These are phyloP conservation scores for Fusarium sp. DNA, from an alignment of 2,329 filamentous ascomycete genomes.

Conservation along the genomic window DNA sequence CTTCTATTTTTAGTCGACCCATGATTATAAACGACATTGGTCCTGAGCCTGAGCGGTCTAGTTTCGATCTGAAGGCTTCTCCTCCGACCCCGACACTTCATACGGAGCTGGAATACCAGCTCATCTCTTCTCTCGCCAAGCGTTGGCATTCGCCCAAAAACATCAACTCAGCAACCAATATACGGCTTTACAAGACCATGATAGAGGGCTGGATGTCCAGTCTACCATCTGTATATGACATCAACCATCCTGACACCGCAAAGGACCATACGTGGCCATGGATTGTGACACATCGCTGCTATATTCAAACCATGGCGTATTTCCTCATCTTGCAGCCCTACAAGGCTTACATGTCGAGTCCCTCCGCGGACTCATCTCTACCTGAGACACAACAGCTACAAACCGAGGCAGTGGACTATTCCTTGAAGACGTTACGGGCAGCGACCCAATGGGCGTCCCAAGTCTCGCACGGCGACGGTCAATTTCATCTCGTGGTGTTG, in stretches of 20 bases:
- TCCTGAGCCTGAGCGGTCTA: neutral
- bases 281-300: conserved; percentile 12
- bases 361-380: neutral
- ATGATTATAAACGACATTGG: conserved; percentile 19
- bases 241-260: neutral
- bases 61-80: rapidly evolving
- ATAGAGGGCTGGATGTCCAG: neutral
- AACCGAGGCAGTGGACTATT: neutral
- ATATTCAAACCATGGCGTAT: conserved; percentile 16
- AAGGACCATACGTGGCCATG: conserved; percentile 10
- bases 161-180: neutral
- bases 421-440: neutral
- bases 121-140: conserved; percentile 12
- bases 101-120: conserved; percentile 13
- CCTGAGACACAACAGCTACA: neutral
- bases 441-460: conserved; percentile 12
- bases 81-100: conserved; percentile 2
- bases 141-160: conserved; percentile 17
- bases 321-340: conserved; percentile 21
- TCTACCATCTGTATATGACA: neutral
- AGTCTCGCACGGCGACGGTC: neutral
- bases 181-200: neutral
- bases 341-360: neutral
- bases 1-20: neutral
- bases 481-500: conserved; percentile 7